phyloP scores from a whole-genome alignment of 768 basidiomycete species.

The Russula brevipes region DNA sequence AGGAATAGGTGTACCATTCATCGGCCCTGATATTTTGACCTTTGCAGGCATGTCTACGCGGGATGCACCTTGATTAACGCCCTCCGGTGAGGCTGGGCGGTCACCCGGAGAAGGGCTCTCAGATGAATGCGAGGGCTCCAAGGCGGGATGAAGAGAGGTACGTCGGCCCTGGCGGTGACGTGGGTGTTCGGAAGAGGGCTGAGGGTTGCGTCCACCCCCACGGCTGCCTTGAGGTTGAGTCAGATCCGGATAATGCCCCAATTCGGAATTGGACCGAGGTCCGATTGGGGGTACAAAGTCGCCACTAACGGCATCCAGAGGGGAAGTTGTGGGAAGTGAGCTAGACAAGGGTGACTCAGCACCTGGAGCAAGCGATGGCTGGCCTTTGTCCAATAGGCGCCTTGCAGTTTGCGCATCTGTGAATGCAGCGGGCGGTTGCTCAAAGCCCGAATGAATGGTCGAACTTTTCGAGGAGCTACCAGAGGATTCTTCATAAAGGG shows the following conservation, averaged over 20 bases:
- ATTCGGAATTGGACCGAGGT: slow-evolving; percentile 71
- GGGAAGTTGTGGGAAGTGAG: slow-evolving; percentile 48
- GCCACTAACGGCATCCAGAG: slow-evolving; percentile 35
- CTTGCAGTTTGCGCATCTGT: slow-evolving; percentile 40
- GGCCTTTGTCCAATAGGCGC: slow-evolving; percentile 43
- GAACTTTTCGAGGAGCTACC: slow-evolving; percentile 39
- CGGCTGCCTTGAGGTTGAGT: slow-evolving; percentile 36
- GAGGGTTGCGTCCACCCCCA: slow-evolving; percentile 35
- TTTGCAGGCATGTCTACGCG: slow-evolving; percentile 52
- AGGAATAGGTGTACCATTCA: slow-evolving; percentile 80
- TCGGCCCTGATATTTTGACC: slow-evolving; percentile 85
- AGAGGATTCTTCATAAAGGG: slow-evolving; percentile 28
- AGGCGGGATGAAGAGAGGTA: slow-evolving; percentile 61
- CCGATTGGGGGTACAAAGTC: slow-evolving; percentile 29
- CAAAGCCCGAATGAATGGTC: slow-evolving; percentile 45
- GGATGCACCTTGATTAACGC: slow-evolving; percentile 46
- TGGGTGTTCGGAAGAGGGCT: slow-evolving; percentile 51
- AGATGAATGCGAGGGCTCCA: slow-evolving; percentile 46
- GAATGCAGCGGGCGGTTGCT: slow-evolving; percentile 31
- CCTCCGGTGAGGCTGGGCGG: slow-evolving; percentile 37
- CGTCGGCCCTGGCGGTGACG: slow-evolving; percentile 51
- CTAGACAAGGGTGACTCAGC: slow-evolving; percentile 60
- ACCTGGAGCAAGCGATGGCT: slow-evolving; percentile 40
- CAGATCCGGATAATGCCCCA: slow-evolving; percentile 74
- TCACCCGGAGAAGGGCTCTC: slow-evolving; percentile 35